phyloP scores from a whole-genome alignment of 2,329 filamentous ascomycete genomes.

The Epichloe uncinata region DNA sequence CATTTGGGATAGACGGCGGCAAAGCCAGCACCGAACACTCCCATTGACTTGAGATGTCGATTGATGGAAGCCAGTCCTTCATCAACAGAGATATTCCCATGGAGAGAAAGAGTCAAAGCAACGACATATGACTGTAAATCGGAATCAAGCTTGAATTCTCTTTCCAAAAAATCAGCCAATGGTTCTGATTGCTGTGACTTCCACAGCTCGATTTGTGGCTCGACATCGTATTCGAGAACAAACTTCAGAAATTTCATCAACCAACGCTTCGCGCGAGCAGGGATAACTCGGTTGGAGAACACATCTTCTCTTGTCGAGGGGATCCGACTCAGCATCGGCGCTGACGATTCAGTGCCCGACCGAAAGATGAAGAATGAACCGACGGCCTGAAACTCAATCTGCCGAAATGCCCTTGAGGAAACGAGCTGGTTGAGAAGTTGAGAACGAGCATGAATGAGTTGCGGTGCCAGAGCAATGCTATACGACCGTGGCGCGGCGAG shows the following conservation, averaged over 20 bases:
- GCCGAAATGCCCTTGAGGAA: conserved; percentile 76
- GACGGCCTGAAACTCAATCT: conserved; percentile 87
- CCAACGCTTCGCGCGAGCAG: conserved; percentile 67
- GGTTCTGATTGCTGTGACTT: conserved; percentile 37
- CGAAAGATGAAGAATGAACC: conserved; percentile 80
- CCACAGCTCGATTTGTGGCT: conserved; percentile 43
- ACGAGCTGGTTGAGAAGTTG: conserved; percentile 66
- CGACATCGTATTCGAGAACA: conserved; percentile 57
- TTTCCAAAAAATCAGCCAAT: conserved; percentile 45
- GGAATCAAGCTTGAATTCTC: conserved; percentile 54
- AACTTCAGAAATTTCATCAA: conserved; percentile 94
- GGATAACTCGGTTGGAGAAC: conserved; percentile 64
- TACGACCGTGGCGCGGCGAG: conserved; percentile 60
- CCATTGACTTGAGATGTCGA: conserved; percentile 74
- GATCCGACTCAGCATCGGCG: conserved; percentile 48
- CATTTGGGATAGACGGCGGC: conserved; percentile 85
- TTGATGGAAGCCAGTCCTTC: conserved; percentile 62
- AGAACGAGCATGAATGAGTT: conserved; percentile 75
- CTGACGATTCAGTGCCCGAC: conserved; percentile 15
- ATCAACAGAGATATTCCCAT: conserved; percentile 44
- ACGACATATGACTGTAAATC: conserved; percentile 48
- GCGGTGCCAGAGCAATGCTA: conserved; percentile 69
- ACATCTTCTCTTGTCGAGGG: conserved; percentile 87
- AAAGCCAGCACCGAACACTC: conserved; percentile 78
- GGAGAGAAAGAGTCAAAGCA: conserved; percentile 62